Evolutionary conservation across 495 filamentous ascomycete genomes (phyloP).

Genomic region (Penicillium cosmopolitanum): DNA sequence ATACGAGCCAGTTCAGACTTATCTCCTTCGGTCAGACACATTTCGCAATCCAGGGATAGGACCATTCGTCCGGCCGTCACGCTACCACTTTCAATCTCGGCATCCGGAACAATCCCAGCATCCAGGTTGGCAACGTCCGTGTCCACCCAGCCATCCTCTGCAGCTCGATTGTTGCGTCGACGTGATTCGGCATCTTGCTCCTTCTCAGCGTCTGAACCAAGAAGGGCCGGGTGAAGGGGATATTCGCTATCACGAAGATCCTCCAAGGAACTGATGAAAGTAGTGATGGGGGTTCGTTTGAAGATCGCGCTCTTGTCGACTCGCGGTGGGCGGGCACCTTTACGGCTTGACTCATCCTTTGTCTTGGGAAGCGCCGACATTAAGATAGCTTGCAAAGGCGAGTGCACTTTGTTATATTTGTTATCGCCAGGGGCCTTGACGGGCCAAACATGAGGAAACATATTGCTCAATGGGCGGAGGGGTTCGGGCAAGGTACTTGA

Average conservation of each 20-base stretch:
- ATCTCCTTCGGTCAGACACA: slow-evolving; percentile 81
- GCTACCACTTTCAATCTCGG: slow-evolving; percentile 76
- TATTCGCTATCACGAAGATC: slow-evolving; percentile 85
- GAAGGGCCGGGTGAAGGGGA: slow-evolving; percentile 73
- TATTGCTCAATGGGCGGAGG: slow-evolving; percentile 72
- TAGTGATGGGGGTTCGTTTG: slow-evolving; percentile 75
- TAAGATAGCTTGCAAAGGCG: slow-evolving; percentile 79
- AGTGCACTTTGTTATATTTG: slow-evolving; percentile 76
- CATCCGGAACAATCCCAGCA: slow-evolving; percentile 67
- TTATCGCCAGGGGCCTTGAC: slow-evolving; percentile 83
- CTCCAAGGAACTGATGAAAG: slow-evolving; percentile 68
- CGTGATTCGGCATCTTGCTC: slow-evolving; percentile 49
- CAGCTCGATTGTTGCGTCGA: slow-evolving; percentile 40
- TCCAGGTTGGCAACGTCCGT: slow-evolving; percentile 67
- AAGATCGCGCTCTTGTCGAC: slow-evolving; percentile 64
- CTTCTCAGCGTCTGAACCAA: slow-evolving; percentile 46
- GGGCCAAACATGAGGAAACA: slow-evolving; percentile 90
- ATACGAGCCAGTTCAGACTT: slow-evolving; percentile 84
- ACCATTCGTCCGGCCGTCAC: slow-evolving; percentile 83
- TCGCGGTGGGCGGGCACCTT: slow-evolving; percentile 58
- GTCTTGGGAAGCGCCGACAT: slow-evolving; percentile 68
- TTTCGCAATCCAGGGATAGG: slow-evolving; percentile 90
- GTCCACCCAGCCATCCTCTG: slow-evolving; percentile 80
- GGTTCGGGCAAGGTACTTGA: slow-evolving; percentile 61
- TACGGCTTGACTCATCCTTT: slow-evolving; percentile 55